Percentiles rank a stretch among this genome's conserved stretches.
Evolutionary conservation across 1,284 basidiomycete species (phyloP).

Genomic region (Trichosporon sp.): DNA sequence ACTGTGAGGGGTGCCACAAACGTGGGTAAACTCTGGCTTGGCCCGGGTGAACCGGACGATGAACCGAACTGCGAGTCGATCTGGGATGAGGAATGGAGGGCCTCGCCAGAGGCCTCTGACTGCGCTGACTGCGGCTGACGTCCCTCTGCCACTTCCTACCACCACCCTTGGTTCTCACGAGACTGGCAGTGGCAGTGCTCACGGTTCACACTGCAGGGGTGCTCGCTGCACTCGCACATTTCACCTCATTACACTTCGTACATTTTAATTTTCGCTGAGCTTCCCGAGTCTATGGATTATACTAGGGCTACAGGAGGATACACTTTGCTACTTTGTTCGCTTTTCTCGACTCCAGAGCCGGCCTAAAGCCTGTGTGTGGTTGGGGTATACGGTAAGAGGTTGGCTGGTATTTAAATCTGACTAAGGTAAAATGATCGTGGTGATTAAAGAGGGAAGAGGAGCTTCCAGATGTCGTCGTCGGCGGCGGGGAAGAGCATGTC

Average conservation of each 20-base stretch:
- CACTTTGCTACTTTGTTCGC: constrained; percentile 13
- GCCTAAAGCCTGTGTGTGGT: neutral
- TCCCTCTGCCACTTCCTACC: too few species aligned
- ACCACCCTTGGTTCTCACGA: too few species aligned
- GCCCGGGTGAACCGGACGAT: too few species aligned
- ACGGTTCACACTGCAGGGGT: too few species aligned
- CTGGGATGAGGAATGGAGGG: too few species aligned
- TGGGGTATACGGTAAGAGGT: neutral
- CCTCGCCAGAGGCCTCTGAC: too few species aligned
- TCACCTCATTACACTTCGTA: constrained; percentile 12
- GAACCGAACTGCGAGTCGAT: too few species aligned
- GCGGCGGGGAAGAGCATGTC: constrained; percentile 38
- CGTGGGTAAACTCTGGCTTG: too few species aligned
- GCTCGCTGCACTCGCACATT: neutral
- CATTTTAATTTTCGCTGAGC: neutral
- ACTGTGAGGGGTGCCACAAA: too few species aligned
- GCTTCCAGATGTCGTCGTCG: constrained; percentile 43
- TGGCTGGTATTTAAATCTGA: neutral
- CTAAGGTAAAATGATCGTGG: too few species aligned
- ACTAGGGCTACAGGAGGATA: constrained; percentile 6
- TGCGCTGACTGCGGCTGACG: too few species aligned
- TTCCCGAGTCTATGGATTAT: neutral
- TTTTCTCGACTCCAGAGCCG: constrained; percentile 10
- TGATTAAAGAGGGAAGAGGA: constrained; percentile 33
- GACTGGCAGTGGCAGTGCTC: too few species aligned